A percentile compares a stretch with the other conserved stretches of the same genome.
Evolutionary conservation across 2,329 filamentous ascomycete genomes (phyloP).

Genomic region (Xylaria sp.): DNA sequence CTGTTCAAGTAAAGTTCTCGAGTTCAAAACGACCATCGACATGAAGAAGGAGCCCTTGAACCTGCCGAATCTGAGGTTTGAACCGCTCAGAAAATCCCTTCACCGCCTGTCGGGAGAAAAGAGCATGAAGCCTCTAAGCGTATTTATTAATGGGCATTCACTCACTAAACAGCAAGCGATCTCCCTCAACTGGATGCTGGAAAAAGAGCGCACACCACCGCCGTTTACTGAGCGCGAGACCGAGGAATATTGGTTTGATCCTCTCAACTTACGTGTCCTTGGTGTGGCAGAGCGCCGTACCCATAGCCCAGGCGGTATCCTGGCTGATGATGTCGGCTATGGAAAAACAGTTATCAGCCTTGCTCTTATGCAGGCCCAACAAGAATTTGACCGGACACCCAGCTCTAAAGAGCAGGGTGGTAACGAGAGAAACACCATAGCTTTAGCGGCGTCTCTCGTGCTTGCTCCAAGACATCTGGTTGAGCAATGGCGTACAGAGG

Average conservation of each 20-base stretch:
- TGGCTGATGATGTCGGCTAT: conserved; percentile 58
- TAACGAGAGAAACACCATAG: conserved; percentile 37
- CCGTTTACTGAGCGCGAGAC: conserved; percentile 53
- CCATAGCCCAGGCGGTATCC: conserved; percentile 52
- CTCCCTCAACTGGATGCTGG: conserved; percentile 51
- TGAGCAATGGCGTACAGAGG: conserved; percentile 54
- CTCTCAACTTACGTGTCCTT: conserved; percentile 51
- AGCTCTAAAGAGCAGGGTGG: conserved; percentile 39
- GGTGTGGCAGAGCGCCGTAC: conserved; percentile 48
- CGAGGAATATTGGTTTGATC: conserved; percentile 52
- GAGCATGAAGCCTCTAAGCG: neutral
- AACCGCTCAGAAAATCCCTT: conserved; percentile 34
- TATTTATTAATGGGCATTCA: conserved; percentile 7
- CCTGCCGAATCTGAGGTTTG: conserved; percentile 36
- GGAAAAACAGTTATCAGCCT: conserved; percentile 58
- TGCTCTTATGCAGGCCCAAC: conserved; percentile 51
- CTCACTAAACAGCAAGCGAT: conserved; percentile 43
- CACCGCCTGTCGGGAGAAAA: conserved; percentile 12
- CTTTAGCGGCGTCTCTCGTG: conserved; percentile 53
- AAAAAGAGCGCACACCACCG: conserved; percentile 39
- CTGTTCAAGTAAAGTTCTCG: neutral
- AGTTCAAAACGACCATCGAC: conserved; percentile 4
- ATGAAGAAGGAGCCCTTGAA: conserved; percentile 26
- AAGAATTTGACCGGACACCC: conserved; percentile 36
- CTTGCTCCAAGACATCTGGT: conserved; percentile 56